Evolutionary conservation across 805 yeast genomes (phyloP).

Genomic region (Grigorovia humatica): DNA sequence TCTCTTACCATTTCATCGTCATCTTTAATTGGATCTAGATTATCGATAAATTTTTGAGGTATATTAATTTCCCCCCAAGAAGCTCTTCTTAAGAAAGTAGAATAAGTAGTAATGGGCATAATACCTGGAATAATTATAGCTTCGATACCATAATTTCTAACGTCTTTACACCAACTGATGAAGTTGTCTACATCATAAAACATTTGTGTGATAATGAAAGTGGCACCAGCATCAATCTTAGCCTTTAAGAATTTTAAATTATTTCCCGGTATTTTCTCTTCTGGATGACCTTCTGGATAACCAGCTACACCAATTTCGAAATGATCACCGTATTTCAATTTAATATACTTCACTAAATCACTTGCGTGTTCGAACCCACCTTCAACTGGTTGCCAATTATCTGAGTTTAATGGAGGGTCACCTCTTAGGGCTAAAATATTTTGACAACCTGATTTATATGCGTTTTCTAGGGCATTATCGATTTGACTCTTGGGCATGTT

Average conservation of each 20-base stretch:
- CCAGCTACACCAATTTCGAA: conserved; percentile 95
- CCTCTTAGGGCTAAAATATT: conserved; percentile 92
- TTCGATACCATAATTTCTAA: conserved; percentile 61
- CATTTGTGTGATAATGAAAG: conserved; percentile 92
- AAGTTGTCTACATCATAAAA: conserved; percentile 87
- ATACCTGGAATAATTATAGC: conserved; percentile 95
- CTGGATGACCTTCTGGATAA: conserved; percentile 96
- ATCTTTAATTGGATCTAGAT: conserved; percentile 72
- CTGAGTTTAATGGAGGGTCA: conserved; percentile 68
- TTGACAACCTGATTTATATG: conserved; percentile 87
- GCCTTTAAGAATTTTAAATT: conserved; percentile 56
- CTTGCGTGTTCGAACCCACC: conserved; percentile 79
- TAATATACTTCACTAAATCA: conserved; percentile 73
- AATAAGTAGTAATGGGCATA: conserved; percentile 96
- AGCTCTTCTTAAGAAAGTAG: conserved; percentile 86
- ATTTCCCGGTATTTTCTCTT: conserved; percentile 48
- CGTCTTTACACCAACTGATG: conserved; percentile 64
- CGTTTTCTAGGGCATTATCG: conserved; percentile 76
- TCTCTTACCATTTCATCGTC: conserved; percentile 85
- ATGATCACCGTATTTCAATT: conserved; percentile 68
- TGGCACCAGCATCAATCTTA: conserved; percentile 90
- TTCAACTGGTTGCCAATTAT: conserved; percentile 38
- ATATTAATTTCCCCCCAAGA: conserved; percentile 82
- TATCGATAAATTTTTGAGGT: conserved; percentile 62
- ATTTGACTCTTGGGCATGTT: conserved; percentile 78